These are phyloP conservation scores for Boletus speciosus DNA, from an alignment of 768 basidiomycete species.

Conservation along the genomic window DNA sequence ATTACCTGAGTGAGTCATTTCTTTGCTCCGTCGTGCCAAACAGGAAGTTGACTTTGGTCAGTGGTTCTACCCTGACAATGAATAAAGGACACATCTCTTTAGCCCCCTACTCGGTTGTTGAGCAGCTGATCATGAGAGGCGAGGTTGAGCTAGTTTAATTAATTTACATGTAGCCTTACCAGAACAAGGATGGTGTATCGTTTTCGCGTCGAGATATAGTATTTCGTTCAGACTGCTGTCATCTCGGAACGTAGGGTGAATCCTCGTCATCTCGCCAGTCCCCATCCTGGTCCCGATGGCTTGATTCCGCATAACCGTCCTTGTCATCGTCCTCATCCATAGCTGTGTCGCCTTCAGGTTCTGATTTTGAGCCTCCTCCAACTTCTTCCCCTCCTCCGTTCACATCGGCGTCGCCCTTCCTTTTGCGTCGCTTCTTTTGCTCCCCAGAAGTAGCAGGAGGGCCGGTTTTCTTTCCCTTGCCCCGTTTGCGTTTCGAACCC, in stretches of 20 bases:
- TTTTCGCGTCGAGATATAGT: conserved; percentile 6
- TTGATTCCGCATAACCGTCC: conserved; percentile 36
- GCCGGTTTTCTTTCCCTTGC: conserved; percentile 49
- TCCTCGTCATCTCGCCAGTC: conserved; percentile 42
- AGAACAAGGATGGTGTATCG: conserved; percentile 11
- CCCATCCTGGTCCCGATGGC: conserved; percentile 42
- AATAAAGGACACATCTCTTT: conserved; percentile 79
- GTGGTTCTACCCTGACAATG: conserved; percentile 72
- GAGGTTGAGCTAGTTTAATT: conserved; percentile 72
- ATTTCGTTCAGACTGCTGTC: conserved; percentile 5
- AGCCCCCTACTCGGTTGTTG: conserved; percentile 71
- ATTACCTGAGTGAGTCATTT: conserved; percentile 60
- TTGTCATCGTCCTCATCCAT: conserved; percentile 44
- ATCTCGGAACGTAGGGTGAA: conserved; percentile 42
- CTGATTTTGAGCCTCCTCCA: conserved; percentile 35
- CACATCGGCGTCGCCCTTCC: conserved; percentile 37
- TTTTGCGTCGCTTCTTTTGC: conserved; percentile 49
- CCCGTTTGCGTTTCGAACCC: conserved; percentile 54
- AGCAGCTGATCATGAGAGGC: conserved; percentile 67
- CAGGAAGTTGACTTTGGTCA: conserved; percentile 22
- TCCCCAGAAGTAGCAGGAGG: conserved; percentile 33
- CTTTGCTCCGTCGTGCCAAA: background rate
- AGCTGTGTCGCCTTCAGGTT: conserved; percentile 35
- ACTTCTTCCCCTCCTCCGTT: conserved; percentile 34
- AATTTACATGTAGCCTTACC: conserved; percentile 18